Evolutionary conservation across 2,329 filamentous ascomycete species (phyloP).

Genomic region (Didymella sp.): DNA sequence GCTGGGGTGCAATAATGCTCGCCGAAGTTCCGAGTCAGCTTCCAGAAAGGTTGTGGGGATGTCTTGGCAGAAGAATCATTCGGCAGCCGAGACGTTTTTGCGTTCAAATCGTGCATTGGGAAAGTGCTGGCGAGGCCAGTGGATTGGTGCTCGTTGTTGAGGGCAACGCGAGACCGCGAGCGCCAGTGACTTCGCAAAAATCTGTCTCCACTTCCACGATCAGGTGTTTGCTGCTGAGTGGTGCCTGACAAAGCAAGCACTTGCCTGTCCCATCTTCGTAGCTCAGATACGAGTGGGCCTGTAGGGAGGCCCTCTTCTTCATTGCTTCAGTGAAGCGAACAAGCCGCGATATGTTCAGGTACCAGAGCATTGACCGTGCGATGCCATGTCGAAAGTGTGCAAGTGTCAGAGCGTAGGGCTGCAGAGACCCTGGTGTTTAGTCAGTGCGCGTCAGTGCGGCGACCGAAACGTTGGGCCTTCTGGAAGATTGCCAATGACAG

Average conservation of each 20-base stretch:
- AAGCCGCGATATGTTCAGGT: slow-evolving; percentile 4
- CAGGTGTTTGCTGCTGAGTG: background rate
- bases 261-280: slow-evolving; percentile 3
- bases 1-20: background rate
- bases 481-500: slow-evolving; percentile 23
- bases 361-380: slow-evolving; percentile 5
- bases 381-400: background rate
- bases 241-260: slow-evolving; percentile 3
- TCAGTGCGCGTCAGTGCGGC: slow-evolving; percentile 19
- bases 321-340: slow-evolving; percentile 6
- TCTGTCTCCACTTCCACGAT: background rate
- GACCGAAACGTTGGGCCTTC: slow-evolving; percentile 20
- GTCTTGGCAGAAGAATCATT: slow-evolving; percentile 1
- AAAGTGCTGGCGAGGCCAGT: background rate
- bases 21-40: background rate
- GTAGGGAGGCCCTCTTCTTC: background rate
- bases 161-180: background rate
- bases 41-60: background rate
- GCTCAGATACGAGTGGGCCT: slow-evolving; percentile 2
- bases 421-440: slow-evolving; percentile 19
- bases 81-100: background rate
- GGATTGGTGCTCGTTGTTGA: background rate
- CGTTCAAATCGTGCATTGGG: background rate
- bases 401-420: slow-evolving; percentile 16
- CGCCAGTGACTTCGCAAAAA: background rate